Percentiles rank a stretch among this genome's conserved stretches.
phyloP scores from a whole-genome alignment of 2,329 filamentous ascomycete genomes.

The Sphaerostilbella broomeana region DNA sequence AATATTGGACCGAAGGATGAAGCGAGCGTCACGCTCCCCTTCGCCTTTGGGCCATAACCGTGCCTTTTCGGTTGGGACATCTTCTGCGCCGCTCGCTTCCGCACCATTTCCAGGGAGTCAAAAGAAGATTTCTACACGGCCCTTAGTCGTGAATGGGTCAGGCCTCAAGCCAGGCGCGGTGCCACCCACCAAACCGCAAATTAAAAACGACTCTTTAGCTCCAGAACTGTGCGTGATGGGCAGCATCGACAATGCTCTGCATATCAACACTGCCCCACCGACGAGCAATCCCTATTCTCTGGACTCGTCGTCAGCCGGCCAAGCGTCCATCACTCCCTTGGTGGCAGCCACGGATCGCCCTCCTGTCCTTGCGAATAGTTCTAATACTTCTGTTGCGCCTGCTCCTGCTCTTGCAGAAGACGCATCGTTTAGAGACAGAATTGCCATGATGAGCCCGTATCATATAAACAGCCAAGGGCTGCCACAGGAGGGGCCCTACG shows the following conservation, averaged over 20 bases:
- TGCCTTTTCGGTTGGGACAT: constrained; percentile 35
- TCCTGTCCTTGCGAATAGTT: constrained; percentile 33
- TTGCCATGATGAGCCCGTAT: constrained; percentile 33
- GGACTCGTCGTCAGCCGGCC: not conserved
- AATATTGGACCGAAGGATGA: constrained; percentile 47
- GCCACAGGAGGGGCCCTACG: constrained; percentile 25
- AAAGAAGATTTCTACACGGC: constrained; percentile 33
- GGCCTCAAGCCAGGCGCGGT: constrained; percentile 29
- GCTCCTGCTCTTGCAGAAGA: constrained; percentile 25
- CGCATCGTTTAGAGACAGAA: constrained; percentile 35
- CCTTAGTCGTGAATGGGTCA: constrained; percentile 49
- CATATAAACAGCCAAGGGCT: constrained; percentile 18
- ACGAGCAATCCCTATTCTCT: not conserved
- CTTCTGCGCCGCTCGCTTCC: constrained; percentile 32
- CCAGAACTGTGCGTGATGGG: constrained; percentile 19
- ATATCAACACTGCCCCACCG: constrained; percentile 18
- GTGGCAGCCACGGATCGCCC: constrained; percentile 20
- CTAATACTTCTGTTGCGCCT: constrained; percentile 18
- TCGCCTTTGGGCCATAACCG: constrained; percentile 48
- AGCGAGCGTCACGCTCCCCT: constrained; percentile 48
- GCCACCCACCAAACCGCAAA: constrained; percentile 3
- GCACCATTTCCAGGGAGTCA: constrained; percentile 32
- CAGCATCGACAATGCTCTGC: constrained; percentile 24
- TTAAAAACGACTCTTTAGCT: not conserved
- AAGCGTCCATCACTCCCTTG: constrained; percentile 10